Evolutionary conservation across 1,284 basidiomycete species (phyloP), one percentile per base, ranked within the genome.

Genomic region (Fomitiporia mediterranea): DNA sequence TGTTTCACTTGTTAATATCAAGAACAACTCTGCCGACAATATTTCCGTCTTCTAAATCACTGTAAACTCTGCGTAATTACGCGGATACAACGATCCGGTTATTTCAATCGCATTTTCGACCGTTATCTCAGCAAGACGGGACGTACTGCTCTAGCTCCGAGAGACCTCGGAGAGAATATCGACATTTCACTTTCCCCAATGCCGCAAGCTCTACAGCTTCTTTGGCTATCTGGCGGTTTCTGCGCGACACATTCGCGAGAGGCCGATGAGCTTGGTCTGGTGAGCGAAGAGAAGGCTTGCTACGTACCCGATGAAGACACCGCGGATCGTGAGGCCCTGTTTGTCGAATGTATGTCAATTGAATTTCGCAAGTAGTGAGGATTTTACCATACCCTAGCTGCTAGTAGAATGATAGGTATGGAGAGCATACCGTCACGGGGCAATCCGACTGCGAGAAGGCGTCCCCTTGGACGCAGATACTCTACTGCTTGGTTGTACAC

Each of bases 161-260:
- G 37, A 90, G 72, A 1, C 74, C 74, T 67, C 75, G 78, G 53
- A 75, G 60, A 49, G 65, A 67, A 66, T 76, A 87, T 59, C 75
- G 74, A 58, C 81, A 81, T 65, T 79, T 83, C 50, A 91, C 85
- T 44, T 80, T 78, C 11, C 88, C 89, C 8, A 72, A 65, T 0
- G 85, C 80, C 7, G 86, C 90, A 30, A 92, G 81, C 2, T 81
- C 77, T 30, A 93, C 69, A 1, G 89, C 86, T 66, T 93, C 89
- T 17, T 75, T 66, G 4, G 86, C 80, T 64, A 91, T 89, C 65
- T 89, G 86, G 43, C 87, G 76, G 65, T 84, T 85, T 17, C 78
- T 53, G 27, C 42, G 39, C 7, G 2, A 25, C 23, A 25, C 23
- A 51, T n/a, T n/a, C 19, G 40, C n/a, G 37, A 40, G 37, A 23